These are phyloP conservation scores for Fraxinus pennsylvanica DNA, from an alignment of 257 asterid genomes.

Conservation along the genomic window DNA sequence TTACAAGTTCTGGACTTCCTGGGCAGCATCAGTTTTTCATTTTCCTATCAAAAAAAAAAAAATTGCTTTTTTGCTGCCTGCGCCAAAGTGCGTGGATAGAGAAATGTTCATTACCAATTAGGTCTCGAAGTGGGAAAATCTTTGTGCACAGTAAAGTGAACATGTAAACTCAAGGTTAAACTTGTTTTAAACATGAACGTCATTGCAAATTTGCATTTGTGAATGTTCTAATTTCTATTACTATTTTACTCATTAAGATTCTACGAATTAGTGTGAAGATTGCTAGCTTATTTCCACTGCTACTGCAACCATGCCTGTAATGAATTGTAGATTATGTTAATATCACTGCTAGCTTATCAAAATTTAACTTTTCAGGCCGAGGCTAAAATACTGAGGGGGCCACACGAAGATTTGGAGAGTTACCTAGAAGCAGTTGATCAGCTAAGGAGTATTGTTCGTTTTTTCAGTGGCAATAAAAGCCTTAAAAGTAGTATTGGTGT, in stretches of 20 bases:
- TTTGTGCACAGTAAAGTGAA: not conserved
- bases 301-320: constrained; percentile 3
- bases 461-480: constrained; percentile 63
- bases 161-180: not conserved
- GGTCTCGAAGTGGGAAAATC: not conserved
- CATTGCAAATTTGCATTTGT: not conserved
- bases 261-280: not conserved
- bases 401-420: constrained; percentile 92
- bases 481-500: constrained; percentile 63
- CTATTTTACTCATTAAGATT: not conserved
- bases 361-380: constrained; percentile 66
- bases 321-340: constrained; percentile 6
- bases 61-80: not conserved
- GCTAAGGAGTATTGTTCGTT: constrained; percentile 59
- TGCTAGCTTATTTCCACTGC: not conserved
- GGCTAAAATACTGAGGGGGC: constrained; percentile 91
- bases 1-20: too few relatives aligned
- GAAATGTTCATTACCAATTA: not conserved
- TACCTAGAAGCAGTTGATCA: constrained; percentile 86
- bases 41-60: too few relatives aligned
- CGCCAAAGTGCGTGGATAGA: not conserved
- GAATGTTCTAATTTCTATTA: not conserved
- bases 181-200: not conserved
- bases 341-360: constrained; percentile 19
- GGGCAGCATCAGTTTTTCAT: too few relatives aligned